Percentiles rank a stretch among this genome's conserved stretches.
phyloP scores from a whole-genome alignment of 1,139 yeast genomes.

The Magnusiomyces paraingens region DNA sequence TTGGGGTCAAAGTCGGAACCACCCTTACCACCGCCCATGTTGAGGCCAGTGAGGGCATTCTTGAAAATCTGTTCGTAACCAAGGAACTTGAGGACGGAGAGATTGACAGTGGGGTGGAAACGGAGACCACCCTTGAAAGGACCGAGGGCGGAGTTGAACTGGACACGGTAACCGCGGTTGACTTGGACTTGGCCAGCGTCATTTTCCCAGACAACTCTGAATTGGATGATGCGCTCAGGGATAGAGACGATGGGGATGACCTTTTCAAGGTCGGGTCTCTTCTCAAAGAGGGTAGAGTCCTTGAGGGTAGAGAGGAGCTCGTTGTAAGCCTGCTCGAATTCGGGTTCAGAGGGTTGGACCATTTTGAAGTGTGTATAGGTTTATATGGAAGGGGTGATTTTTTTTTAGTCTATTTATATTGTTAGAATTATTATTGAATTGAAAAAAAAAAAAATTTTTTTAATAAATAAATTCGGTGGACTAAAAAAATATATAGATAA shows the following conservation, averaged over 20 bases:
- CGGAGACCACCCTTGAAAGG: constrained; percentile 99
- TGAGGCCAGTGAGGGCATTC: constrained; percentile 93
- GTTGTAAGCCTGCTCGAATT: constrained; percentile 97
- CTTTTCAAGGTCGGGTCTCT: constrained; percentile 85
- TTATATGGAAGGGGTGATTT: neutral
- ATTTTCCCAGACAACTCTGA: constrained; percentile 97
- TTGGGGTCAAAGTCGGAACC: constrained; percentile 98
- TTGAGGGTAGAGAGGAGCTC: constrained; percentile 84
- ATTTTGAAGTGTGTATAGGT: constrained; percentile 27
- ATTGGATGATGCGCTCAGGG: constrained; percentile 94
- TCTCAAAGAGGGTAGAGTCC: constrained; percentile 83
- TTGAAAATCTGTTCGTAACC: constrained; percentile 99
- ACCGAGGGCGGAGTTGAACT: constrained; percentile 96
- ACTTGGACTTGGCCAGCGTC: constrained; percentile 89
- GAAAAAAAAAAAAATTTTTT: too few species aligned
- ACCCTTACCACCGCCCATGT: constrained; percentile 99
- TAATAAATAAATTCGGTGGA: too few species aligned
- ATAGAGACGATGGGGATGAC: constrained; percentile 87
- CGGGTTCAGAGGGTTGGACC: constrained; percentile 79
- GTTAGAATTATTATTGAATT: too few species aligned
- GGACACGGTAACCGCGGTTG: constrained; percentile 97
- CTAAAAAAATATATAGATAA: too few species aligned
- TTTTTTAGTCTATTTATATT: neutral
- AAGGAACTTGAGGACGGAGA: constrained; percentile 88
- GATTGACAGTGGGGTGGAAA: constrained; percentile 94